Percentiles rank a stretch among this genome's conserved stretches.
These are phyloP conservation scores for Sclerotinia spermophila DNA, from an alignment of 2,329 filamentous ascomycete genomes.

Conservation along the genomic window DNA sequence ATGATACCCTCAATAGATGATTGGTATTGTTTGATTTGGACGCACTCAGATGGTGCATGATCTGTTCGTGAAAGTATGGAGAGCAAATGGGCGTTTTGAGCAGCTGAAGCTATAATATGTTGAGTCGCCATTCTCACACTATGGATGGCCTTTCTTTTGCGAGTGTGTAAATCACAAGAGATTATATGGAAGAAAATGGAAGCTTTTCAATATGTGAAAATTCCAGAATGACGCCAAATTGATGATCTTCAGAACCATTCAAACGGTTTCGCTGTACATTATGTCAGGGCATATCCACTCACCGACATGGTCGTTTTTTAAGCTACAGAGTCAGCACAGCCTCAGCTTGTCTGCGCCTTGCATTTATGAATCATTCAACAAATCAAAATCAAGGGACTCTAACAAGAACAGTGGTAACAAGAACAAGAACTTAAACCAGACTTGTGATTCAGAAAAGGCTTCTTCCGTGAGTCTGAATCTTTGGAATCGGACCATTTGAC, in stretches of 20 bases:
- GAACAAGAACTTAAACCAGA: not conserved
- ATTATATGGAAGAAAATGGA: not conserved
- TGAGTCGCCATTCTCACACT: constrained; percentile 4
- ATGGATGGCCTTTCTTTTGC: not conserved
- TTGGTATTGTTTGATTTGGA: constrained; percentile 46
- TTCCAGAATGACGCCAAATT: not conserved
- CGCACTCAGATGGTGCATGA: constrained; percentile 45
- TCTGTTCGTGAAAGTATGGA: constrained; percentile 46
- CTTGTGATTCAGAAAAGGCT: not conserved
- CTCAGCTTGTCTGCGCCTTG: constrained; percentile 7
- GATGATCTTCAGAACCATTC: not conserved
- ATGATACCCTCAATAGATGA: constrained; percentile 45
- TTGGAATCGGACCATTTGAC: not conserved
- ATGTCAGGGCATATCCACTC: not conserved
- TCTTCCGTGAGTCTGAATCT: not conserved
- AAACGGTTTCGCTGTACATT: not conserved
- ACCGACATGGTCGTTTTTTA: not conserved
- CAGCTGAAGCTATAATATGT: constrained; percentile 14
- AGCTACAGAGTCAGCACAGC: constrained; percentile 6
- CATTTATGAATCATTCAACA: not conserved
- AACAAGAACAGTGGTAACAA: not conserved
- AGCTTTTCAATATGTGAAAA: not conserved
- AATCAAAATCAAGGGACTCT: not conserved
- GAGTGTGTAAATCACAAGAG: not conserved
- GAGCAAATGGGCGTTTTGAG: constrained; percentile 38